Evolutionary conservation across 1,139 yeast genomes (phyloP).

Genomic region (Citeromyces hawaiiensis): DNA sequence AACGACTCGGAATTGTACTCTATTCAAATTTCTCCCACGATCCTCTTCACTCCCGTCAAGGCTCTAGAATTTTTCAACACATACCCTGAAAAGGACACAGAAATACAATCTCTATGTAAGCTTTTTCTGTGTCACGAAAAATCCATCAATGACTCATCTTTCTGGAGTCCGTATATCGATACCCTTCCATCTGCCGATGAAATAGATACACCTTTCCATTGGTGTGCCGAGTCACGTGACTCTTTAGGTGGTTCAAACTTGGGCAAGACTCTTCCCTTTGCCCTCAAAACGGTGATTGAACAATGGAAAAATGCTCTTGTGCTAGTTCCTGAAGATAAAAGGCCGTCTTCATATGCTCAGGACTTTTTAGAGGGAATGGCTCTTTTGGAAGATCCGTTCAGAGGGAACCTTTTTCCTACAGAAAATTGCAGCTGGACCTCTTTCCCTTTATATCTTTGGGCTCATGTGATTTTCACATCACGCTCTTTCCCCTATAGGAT

Average conservation of each 20-base stretch:
- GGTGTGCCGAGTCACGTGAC: conserved; percentile 34
- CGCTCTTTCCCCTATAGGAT: conserved; percentile 67
- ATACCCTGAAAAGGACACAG: neutral
- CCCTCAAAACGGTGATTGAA: conserved; percentile 15
- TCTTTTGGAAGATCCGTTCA: neutral
- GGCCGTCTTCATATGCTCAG: conserved; percentile 6
- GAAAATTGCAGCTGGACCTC: conserved; percentile 36
- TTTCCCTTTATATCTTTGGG: conserved; percentile 62
- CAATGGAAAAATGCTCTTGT: conserved; percentile 29
- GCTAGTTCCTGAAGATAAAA: conserved; percentile 6
- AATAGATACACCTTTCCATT: conserved; percentile 51
- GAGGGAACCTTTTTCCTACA: neutral
- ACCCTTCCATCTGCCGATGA: conserved; percentile 36
- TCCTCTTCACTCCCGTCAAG: neutral
- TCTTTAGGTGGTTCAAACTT: conserved; percentile 48
- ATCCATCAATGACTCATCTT: conserved; percentile 1
- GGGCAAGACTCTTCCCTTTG: conserved; percentile 6
- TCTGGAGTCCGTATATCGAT: conserved; percentile 35
- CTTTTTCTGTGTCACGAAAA: conserved; percentile 8
- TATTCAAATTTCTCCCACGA: neutral
- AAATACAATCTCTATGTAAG: conserved; percentile 7
- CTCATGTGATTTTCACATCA: conserved; percentile 60
- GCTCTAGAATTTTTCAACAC: neutral
- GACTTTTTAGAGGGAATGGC: conserved; percentile 16
- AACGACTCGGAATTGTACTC: conserved; percentile 1